These are phyloP conservation scores for Microsporum ferrugineum DNA, from an alignment of 2,329 filamentous ascomycete species.

Conservation along the genomic window DNA sequence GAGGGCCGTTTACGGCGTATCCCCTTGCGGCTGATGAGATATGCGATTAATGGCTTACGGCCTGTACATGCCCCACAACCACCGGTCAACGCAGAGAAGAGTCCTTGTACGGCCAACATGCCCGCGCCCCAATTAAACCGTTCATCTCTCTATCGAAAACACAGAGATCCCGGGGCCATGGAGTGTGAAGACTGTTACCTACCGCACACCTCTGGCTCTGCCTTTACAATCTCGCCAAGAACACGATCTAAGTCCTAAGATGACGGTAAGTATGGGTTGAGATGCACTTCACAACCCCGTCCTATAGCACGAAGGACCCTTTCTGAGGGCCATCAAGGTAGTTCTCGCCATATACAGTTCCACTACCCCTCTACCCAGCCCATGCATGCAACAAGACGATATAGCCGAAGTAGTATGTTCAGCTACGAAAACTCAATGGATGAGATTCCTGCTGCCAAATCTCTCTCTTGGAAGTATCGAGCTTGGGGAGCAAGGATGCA, in stretches of 20 bases:
- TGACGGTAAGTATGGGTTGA: not conserved
- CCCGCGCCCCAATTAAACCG: not conserved
- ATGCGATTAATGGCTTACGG: slow-evolving; percentile 14
- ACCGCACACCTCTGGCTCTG: not conserved
- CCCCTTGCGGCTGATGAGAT: slow-evolving; percentile 20
- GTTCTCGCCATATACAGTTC: not conserved
- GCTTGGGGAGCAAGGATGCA: slow-evolving; percentile 31
- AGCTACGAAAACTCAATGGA: not conserved
- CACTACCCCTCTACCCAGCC: not conserved
- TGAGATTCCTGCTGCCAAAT: not conserved
- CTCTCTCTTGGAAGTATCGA: slow-evolving; percentile 21
- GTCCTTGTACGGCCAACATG: not conserved
- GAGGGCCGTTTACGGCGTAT: slow-evolving; percentile 17
- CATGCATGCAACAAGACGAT: not conserved
- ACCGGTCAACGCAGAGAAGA: slow-evolving; percentile 5
- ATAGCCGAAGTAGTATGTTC: not conserved
- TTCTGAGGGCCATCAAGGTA: not conserved
- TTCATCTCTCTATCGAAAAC: not conserved
- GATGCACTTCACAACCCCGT: not conserved
- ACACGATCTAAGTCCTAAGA: not conserved
- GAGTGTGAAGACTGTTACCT: not conserved
- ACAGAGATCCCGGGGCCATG: not conserved
- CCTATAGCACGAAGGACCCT: not conserved
- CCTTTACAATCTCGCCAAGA: not conserved
- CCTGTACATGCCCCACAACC: slow-evolving; percentile 22